Evolutionary conservation across 1,284 basidiomycete species (phyloP).

Genomic region (Tilletia walkeri): DNA sequence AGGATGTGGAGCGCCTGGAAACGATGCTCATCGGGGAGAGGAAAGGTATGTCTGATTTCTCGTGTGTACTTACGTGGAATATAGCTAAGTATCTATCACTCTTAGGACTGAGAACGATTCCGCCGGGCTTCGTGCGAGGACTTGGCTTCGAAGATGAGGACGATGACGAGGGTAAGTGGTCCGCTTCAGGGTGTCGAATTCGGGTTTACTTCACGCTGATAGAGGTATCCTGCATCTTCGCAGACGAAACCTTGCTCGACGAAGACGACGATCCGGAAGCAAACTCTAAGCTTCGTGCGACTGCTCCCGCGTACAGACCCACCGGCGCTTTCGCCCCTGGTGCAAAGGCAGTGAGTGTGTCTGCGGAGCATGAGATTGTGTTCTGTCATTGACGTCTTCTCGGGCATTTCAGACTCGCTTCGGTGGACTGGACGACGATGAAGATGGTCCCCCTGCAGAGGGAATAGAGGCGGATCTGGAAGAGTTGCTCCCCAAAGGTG

Average conservation of each 20-base stretch:
- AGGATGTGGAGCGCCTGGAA: slow-evolving; percentile 19
- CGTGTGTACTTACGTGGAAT: too few relatives aligned
- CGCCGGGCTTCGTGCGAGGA: slow-evolving; percentile 62
- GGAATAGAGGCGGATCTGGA: slow-evolving; percentile 46
- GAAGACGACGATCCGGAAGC: slow-evolving; percentile 11
- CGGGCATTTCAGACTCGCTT: background rate
- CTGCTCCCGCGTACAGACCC: slow-evolving; percentile 6
- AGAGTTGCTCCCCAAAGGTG: slow-evolving; percentile 43
- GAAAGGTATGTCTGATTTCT: slow-evolving; percentile 7
- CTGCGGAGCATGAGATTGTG: background rate
- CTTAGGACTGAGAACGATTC: slow-evolving; percentile 53
- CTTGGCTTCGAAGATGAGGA: slow-evolving; percentile 63
- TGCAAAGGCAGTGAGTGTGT: slow-evolving; percentile 1
- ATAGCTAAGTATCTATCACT: slow-evolving; percentile 15
- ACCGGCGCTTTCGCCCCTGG: background rate
- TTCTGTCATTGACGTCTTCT: background rate
- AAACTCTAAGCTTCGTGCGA: background rate
- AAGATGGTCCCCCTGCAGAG: slow-evolving; percentile 20
- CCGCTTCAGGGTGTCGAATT: too few relatives aligned
- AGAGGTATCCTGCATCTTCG: background rate
- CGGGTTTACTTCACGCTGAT: too few relatives aligned
- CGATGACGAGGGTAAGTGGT: slow-evolving; percentile 14
- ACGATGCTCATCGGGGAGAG: slow-evolving; percentile 19
- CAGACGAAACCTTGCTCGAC: slow-evolving; percentile 6
- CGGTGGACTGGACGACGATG: slow-evolving; percentile 14